Conservation (phyloP, 352 stramenopile species). For the Thalassiosira hispida region DNA sequence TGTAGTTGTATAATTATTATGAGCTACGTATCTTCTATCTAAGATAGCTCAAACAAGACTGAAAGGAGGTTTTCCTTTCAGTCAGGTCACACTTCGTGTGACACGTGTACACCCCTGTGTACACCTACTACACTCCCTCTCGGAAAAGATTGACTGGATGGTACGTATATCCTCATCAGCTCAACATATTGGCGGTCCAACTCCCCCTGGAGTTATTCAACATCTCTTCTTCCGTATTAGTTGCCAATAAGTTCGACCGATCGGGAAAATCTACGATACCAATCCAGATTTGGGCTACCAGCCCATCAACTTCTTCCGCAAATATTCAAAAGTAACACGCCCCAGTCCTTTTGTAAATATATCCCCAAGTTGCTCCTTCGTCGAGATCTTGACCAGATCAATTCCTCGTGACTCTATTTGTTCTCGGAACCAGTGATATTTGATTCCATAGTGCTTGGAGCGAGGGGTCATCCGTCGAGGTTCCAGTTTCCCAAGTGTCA, state of each 20-base stretch:
- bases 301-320: conserved; percentile 18
- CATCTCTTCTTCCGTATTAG: background rate
- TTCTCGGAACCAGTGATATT: conserved; percentile 13
- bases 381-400: background rate
- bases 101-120: too few relatives aligned
- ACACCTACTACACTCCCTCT: conserved; percentile 20
- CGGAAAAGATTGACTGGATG: background rate
- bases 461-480: conserved; percentile 2
- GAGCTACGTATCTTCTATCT: too few relatives aligned
- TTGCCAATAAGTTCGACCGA: too few relatives aligned
- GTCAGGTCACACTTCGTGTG: background rate
- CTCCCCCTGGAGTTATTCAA: background rate
- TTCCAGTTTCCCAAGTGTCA: conserved; percentile 7
- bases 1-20: too few relatives aligned
- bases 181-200: background rate
- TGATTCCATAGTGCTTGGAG: conserved; percentile 14
- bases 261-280: too few relatives aligned
- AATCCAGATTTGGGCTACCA: conserved; percentile 9
- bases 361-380: conserved; percentile 14
- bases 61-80: background rate
- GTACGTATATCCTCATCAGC: background rate
- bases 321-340: background rate
- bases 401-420: conserved; percentile 1
- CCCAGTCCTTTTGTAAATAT: conserved; percentile 4
- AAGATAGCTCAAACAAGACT: too few relatives aligned